phyloP scores from a whole-genome alignment of 1,139 yeast genomes.

The Saccharomycopsis phalli region DNA sequence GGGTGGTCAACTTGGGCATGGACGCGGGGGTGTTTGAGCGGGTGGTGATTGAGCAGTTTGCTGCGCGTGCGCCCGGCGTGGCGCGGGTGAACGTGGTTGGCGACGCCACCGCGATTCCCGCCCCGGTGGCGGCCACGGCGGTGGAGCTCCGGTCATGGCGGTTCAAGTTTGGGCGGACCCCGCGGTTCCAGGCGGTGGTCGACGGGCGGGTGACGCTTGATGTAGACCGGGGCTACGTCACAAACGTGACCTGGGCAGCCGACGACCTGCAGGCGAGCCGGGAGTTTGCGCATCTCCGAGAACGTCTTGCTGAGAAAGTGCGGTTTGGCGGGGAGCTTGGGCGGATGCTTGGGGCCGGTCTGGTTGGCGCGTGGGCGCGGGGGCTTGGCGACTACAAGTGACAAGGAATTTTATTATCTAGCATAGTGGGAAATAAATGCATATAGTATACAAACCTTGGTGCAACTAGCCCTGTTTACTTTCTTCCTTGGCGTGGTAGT shows the following conservation, averaged over 20 bases:
- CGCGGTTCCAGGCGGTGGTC: slow-evolving; percentile 40
- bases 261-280: too few relatives aligned
- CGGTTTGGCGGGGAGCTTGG: neutral
- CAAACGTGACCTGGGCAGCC: too few relatives aligned
- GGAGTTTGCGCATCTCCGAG: too few relatives aligned
- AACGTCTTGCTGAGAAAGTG: too few relatives aligned
- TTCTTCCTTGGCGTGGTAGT: slow-evolving; percentile 10
- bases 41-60: slow-evolving; percentile 10
- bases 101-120: slow-evolving; percentile 32
- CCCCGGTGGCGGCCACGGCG: slow-evolving; percentile 36
- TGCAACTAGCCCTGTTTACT: slow-evolving; percentile 19
- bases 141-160: slow-evolving; percentile 47
- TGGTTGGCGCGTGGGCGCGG: neutral
- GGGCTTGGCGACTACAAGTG: neutral
- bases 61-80: slow-evolving; percentile 4
- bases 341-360: neutral
- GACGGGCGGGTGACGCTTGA: slow-evolving; percentile 6
- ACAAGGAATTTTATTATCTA: neutral
- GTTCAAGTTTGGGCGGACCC: slow-evolving; percentile 70
- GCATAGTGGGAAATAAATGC: neutral
- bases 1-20: slow-evolving; percentile 14
- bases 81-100: neutral
- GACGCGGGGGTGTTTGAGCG: slow-evolving; percentile 6
- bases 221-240: too few relatives aligned
- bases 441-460: neutral